Conservation (phyloP, 148 eudicot genomes). For the Spergularia bocconei region DNA sequence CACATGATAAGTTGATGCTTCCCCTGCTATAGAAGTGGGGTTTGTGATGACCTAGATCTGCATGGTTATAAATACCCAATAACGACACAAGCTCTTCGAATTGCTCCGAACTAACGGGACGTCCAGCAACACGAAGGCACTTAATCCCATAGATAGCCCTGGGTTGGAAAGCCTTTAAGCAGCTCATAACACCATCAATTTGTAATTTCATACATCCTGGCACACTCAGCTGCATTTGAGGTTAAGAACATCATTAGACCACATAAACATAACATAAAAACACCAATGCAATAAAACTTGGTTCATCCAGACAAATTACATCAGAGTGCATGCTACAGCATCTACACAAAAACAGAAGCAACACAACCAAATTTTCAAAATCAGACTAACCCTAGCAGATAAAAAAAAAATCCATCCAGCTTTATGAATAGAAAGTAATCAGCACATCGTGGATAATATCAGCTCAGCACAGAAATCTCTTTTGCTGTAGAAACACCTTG, state of each 20-base stretch:
- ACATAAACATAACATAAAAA: background rate
- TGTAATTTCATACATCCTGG: slow-evolving; percentile 70
- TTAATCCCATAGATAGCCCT: slow-evolving; percentile 52
- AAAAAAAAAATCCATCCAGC: background rate
- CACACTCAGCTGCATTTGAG: slow-evolving; percentile 60
- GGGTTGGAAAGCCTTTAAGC: slow-evolving; percentile 48
- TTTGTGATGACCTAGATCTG: slow-evolving; percentile 26
- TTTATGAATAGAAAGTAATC: background rate
- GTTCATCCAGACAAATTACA: background rate
- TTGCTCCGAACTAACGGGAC: slow-evolving; percentile 49
- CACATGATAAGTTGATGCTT: slow-evolving; percentile 39
- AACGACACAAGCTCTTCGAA: slow-evolving; percentile 61
- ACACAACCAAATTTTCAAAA: background rate
- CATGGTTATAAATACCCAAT: slow-evolving; percentile 33
- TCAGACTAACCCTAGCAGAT: background rate
- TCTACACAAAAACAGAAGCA: background rate
- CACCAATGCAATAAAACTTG: background rate
- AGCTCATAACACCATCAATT: slow-evolving; percentile 56
- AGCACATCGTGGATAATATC: background rate
- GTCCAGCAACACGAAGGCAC: slow-evolving; percentile 63
- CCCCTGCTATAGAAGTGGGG: slow-evolving; percentile 52
- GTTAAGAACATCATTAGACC: background rate
- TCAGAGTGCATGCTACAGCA: background rate
- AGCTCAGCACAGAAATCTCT: background rate
- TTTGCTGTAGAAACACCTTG: background rate